These are phyloP conservation scores for Backusella parvicylindrica DNA, from an alignment of 192 early-diverging fungal species.

Conservation along the genomic window DNA sequence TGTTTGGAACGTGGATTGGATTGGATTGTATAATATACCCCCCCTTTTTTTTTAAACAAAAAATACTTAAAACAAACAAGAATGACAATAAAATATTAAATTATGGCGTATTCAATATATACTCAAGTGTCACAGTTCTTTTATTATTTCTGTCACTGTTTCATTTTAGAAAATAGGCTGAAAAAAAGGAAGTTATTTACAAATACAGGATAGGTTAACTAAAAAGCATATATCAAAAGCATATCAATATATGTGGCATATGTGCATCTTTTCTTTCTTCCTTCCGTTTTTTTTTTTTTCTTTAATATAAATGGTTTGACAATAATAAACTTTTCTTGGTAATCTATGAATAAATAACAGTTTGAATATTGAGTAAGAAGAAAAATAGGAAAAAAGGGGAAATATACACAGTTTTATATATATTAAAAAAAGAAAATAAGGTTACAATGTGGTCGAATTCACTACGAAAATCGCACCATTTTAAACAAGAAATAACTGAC, in stretches of 20 bases:
- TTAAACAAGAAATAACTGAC: neutral
- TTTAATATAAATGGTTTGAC: neutral
- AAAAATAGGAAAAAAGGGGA: neutral
- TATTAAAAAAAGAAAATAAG: neutral
- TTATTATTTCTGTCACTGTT: neutral
- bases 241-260: neutral
- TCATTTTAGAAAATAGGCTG: slow-evolving; percentile 1
- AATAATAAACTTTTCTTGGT: neutral
- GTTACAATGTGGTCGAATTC: neutral
- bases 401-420: neutral
- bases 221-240: neutral
- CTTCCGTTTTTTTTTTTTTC: neutral
- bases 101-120: neutral
- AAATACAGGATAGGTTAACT: neutral
- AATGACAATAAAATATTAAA: slow-evolving; percentile 1
- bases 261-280: neutral
- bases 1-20: slow-evolving; percentile 11
- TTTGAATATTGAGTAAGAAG: neutral
- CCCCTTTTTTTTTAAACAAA: neutral
- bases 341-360: neutral
- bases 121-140: neutral
- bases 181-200: neutral
- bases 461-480: slow-evolving; percentile 1
- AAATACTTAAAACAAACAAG: neutral
- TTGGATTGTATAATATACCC: slow-evolving; percentile 10